Base-by-base conservation (phyloP, 139 green algal species). In the Astrephomene gubernaculifera region DNA sequence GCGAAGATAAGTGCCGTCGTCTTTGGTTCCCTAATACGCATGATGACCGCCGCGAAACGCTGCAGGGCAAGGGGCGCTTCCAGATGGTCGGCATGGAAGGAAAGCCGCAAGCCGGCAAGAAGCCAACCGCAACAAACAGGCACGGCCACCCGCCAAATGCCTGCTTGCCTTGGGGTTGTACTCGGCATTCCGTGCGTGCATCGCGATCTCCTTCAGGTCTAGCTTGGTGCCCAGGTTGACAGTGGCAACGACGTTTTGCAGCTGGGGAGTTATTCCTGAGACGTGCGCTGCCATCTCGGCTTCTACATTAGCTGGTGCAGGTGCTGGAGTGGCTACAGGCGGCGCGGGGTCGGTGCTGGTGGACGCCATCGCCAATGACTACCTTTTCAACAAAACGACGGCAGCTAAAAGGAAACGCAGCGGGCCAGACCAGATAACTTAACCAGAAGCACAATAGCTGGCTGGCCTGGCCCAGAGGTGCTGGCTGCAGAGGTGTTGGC, bases 11-110 rank as follows among this genome's bases (percentile, higher is more conserved):
- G 91, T 8, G 97, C 97, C 0, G 97, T 99, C 6, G 95, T 98
- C 89, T 99, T 99, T 49, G 97, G 97, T 49, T 99, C 97, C 7
- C 96, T 89, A 68, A 99, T 99, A 57, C 97, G 94, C 95, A 99
- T 99, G 90, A 99, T 99, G 33, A 99, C 98, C 0, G 97, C 97
- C 10, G 97, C 97, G 88, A 99, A 99, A 78, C 97, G 95, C 96
- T 98, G 69, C 67, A 73, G 10, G 67, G 17, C 12, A 7, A 43
- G 14, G 49, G 17, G 17, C 12, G 49, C 14, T 57, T 57, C 49
- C 14, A 25, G 49, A 57, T n/a, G n/a, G 49, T 57, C 49, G 49
- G 49, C 49, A 57, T 57, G 49, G 49, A 57, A 25, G 49, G 14
- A 25, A 57, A 17, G 49, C 49, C 12, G 49, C 49, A 17, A 57